These are phyloP conservation scores for Plasmodium gonderi DNA, from an alignment of 169 alveolate species.

Conservation along the genomic window DNA sequence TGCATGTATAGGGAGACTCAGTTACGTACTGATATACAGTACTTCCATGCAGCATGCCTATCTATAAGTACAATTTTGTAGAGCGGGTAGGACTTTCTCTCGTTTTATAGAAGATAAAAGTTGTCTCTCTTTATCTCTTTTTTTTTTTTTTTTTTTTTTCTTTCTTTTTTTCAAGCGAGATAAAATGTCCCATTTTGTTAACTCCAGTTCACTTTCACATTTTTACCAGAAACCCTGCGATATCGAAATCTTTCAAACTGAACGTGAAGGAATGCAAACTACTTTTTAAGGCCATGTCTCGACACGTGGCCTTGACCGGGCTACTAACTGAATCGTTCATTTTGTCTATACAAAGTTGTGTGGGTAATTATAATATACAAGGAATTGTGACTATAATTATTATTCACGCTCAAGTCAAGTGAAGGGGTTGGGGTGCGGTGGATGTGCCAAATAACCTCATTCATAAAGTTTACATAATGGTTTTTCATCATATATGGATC, in stretches of 20 bases:
- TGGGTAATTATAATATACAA: background rate
- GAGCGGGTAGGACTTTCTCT: no score
- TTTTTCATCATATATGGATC: no score
- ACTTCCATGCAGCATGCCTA: background rate
- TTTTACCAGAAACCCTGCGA: conserved; percentile 84
- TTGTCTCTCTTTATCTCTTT: no score
- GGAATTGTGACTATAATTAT: background rate
- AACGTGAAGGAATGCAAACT: conserved; percentile 80
- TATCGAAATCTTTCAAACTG: conserved; percentile 84
- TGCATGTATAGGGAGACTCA: background rate
- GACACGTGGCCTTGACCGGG: conserved; percentile 75
- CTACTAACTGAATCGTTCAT: conserved; percentile 70
- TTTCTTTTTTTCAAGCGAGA: background rate
- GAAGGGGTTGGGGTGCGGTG: background rate
- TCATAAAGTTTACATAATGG: no score
- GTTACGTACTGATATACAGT: background rate
- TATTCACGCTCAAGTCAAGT: no score
- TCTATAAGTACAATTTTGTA: no score
- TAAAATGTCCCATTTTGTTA: background rate
- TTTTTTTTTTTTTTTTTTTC: background rate
- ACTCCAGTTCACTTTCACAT: background rate
- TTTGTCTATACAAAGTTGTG: background rate
- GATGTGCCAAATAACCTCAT: background rate
- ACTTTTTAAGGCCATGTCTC: conserved; percentile 82
- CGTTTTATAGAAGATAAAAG: no score